Base-by-base conservation (phyloP, 352 stramenopile genomes). In the Globisporangium orthogonon region DNA sequence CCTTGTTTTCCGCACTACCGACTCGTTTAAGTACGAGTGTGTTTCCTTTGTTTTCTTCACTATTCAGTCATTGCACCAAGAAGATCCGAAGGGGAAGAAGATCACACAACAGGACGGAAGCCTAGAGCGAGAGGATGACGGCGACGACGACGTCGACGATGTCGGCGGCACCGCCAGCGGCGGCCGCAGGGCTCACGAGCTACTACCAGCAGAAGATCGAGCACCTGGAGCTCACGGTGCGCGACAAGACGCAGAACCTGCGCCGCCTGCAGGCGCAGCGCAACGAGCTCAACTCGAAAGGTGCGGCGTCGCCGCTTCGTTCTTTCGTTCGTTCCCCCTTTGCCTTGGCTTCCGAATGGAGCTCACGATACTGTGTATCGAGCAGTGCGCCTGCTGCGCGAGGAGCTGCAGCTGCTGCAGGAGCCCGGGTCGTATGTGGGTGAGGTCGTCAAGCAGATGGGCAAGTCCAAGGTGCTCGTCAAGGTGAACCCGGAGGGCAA, bases 381-480 rank as follows among this genome's bases (percentile, higher is more conserved):
- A 10, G 14, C 50, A 94, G 95, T 99, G n/a, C 89, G 96, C 13
- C 83, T 99, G 70, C 82, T 99, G 39, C 92, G 97, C 44, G 97
- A 99, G 60, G 97, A 99, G 81, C 82, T 99, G 39, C 88, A 99
- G 69, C 78, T 99, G 71, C 81, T 99, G 35, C 96, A 99, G 73
- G 97, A 99, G 68, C 96, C 97, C 0, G 97, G 97, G 23, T 98
- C 87, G 50, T 99, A 99, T 58, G 97, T 99, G 41, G 97, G 97
- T 56, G 97, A 99, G 73, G 97, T 99, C 43, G 96, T 99, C 17
- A 99, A 99, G 80, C 88, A 98, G 65, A 99, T 99, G 97, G 96
- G 96, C 63, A 98, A 99, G 80, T 98, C 97, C 58, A 99, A 99
- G 70, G 96, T 99, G 29, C 78, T 99, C 23, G 97, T 99, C 15